phyloP scores from a whole-genome alignment of 208 protist species.

The Porcisia hertigi region DNA sequence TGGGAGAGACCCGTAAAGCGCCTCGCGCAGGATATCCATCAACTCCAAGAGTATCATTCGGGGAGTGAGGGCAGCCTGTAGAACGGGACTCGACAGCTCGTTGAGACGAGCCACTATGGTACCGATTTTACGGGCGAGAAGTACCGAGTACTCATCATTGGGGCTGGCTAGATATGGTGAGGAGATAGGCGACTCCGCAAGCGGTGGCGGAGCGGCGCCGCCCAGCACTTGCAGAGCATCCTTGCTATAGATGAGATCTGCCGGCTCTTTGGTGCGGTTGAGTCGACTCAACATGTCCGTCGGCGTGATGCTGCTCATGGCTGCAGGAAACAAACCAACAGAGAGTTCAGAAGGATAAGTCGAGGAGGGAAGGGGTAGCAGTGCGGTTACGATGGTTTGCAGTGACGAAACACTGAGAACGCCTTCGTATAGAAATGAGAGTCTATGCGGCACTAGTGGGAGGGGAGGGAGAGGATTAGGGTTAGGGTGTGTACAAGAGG shows the following conservation, averaged over 20 bases:
- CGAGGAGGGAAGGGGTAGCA: background rate
- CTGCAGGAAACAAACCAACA: background rate
- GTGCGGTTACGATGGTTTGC: background rate
- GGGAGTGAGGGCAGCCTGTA: conserved; percentile 38
- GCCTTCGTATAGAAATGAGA: background rate
- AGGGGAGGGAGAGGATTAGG: background rate
- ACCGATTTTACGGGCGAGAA: conserved; percentile 51
- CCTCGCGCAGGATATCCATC: conserved; percentile 52
- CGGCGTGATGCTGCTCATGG: conserved; percentile 6
- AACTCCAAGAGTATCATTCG: conserved; percentile 51
- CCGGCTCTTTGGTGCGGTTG: conserved; percentile 21
- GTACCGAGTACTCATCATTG: conserved; percentile 26
- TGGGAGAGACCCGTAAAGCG: conserved; percentile 38
- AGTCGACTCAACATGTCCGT: conserved; percentile 7
- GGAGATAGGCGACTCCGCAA: background rate
- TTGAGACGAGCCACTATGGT: conserved; percentile 53
- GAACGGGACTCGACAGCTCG: conserved; percentile 33
- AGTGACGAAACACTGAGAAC: background rate
- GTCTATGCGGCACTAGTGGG: background rate
- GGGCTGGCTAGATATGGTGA: background rate
- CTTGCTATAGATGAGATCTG: conserved; percentile 23
- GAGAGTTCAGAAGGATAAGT: background rate
- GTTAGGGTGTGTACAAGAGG: too few relatives aligned
- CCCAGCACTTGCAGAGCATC: conserved; percentile 11
- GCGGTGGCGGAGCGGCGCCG: background rate